These are phyloP conservation scores for Cladorrhinum sp. DNA, from an alignment of 2,329 filamentous ascomycete genomes.

Conservation along the genomic window DNA sequence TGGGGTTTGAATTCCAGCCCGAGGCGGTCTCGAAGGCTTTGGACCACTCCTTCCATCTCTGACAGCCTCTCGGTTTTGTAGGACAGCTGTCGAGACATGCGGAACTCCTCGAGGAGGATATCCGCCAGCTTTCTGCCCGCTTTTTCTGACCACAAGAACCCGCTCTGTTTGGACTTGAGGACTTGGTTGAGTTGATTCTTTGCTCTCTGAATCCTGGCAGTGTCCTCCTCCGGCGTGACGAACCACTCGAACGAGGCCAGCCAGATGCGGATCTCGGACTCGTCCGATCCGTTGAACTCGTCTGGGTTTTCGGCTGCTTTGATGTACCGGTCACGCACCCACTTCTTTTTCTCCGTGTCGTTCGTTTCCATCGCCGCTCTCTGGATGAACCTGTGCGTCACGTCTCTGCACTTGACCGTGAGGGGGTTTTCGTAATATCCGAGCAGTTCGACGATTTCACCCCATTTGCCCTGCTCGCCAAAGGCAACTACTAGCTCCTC, in stretches of 20 bases:
- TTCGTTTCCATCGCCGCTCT: conserved; percentile 4
- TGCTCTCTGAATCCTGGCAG: not conserved
- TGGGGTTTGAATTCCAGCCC: conserved; percentile 5
- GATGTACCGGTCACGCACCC: not conserved
- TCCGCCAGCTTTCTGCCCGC: not conserved
- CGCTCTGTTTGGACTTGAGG: not conserved
- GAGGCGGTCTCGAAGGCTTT: not conserved
- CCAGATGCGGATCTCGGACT: conserved; percentile 8
- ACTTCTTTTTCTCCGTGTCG: not conserved
- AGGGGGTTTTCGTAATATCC: not conserved
- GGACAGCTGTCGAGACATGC: conserved; percentile 1
- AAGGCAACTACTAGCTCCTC: conserved; percentile 5
- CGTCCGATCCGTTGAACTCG: not conserved
- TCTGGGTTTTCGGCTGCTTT: not conserved
- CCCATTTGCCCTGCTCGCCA: not conserved
- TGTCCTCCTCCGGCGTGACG: not conserved
- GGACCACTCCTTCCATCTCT: conserved; percentile 2
- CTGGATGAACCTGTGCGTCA: conserved; percentile 2
- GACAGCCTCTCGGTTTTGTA: not conserved
- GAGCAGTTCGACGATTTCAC: not conserved
- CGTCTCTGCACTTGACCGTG: not conserved
- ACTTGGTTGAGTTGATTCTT: not conserved
- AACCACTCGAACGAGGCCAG: conserved; percentile 4
- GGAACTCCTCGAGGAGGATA: conserved; percentile 4
- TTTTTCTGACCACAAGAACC: conserved; percentile 1